Percentiles rank a stretch among this genome's conserved stretches.
Evolutionary conservation across 352 stramenopile species (phyloP).

Genomic region (Globisporangium camurandrum): DNA sequence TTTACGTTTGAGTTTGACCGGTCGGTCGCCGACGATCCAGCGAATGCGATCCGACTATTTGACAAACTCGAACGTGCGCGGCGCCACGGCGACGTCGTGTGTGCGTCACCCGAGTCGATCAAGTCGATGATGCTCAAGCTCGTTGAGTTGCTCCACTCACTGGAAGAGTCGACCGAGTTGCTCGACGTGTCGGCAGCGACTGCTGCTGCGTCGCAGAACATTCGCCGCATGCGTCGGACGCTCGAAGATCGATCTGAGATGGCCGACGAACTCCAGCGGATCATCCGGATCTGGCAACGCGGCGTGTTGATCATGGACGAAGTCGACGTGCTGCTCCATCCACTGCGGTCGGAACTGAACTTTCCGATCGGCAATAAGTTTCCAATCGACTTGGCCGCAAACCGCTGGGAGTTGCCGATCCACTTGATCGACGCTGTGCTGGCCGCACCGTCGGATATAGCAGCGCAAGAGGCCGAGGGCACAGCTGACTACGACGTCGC

Average conservation of each 20-base stretch:
- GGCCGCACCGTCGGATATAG: slow-evolving; percentile 8
- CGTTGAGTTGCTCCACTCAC: slow-evolving; percentile 89
- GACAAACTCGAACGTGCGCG: slow-evolving; percentile 87
- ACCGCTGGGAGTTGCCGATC: slow-evolving; percentile 90
- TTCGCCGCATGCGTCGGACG: slow-evolving; percentile 53
- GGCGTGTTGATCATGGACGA: slow-evolving; percentile 93
- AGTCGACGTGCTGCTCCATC: slow-evolving; percentile 89
- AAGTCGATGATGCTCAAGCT: slow-evolving; percentile 99
- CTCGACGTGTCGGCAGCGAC: slow-evolving; percentile 46
- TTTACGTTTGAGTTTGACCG: slow-evolving; percentile 99
- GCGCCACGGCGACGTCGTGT: slow-evolving; percentile 93
- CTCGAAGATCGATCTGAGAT: slow-evolving; percentile 81
- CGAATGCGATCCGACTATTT: slow-evolving; percentile 51
- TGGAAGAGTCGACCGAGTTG: slow-evolving; percentile 79
- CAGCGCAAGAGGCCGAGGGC: too few species aligned
- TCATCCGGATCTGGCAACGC: slow-evolving; percentile 88
- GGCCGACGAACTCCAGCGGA: slow-evolving; percentile 87
- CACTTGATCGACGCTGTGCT: slow-evolving; percentile 94
- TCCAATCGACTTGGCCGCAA: slow-evolving; percentile 83
- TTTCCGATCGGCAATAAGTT: slow-evolving; percentile 91
- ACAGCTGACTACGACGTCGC: slow-evolving; percentile 5
- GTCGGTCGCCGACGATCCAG: slow-evolving; percentile 82
- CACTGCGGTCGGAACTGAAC: slow-evolving; percentile 86
- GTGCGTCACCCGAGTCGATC: slow-evolving; percentile 96
- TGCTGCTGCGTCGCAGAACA: slow-evolving; percentile 66